Base-by-base conservation (phyloP, 2,329 filamentous ascomycete species). In the Hypoxylon sp. region DNA sequence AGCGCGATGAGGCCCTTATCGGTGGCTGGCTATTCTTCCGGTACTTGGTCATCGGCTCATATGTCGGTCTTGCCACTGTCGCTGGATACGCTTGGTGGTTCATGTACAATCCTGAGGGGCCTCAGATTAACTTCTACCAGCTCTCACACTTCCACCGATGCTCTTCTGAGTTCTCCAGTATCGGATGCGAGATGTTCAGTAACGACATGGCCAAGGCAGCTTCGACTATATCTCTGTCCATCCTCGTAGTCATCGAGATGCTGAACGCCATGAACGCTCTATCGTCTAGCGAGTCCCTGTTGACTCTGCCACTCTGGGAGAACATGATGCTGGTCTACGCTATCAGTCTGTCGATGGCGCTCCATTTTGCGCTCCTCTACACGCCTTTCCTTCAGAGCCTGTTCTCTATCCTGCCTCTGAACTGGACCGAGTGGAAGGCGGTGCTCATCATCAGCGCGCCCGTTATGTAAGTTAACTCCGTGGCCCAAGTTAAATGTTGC, bases 21-120 rank as follows among this genome's bases (percentile, higher is more conserved):
- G 90, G 93, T 46, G 94, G 94, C 64, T 99, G 96, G 96, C 83
- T 99, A 39, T 97, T 99, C 84, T 94, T 98, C 87, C 90, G 96
- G 56, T 99, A 99, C 81, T 89, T 99, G 84, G 90, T 98, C 52
- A 96, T 99, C 73, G 96, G 96, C 67, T 93, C 89, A 7, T 99
- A 99, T 70, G 96, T 99, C 63, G 96, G 96, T 77, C 85, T 93
- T 41, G 96, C 96, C 57, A 99, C 96, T 2, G 96, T 99, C 19
- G 94, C 91, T 75, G 96, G 96, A 47, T 99, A 99, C 77, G 95
- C 93, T n/a, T 99, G 96, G 96, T 99, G 94, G 93, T 99, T 98
- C 85, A 94, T 99, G 91, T 97, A 91, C 84, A 95, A 98, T 82
- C 82, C 89, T 7, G 88, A 90, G 71, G 96, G 96, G 0, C 96